Evolutionary conservation across 2,329 filamentous ascomycete species (phyloP), one percentile per base, ranked within the genome.

Genomic region (Penicillium digitatum): DNA sequence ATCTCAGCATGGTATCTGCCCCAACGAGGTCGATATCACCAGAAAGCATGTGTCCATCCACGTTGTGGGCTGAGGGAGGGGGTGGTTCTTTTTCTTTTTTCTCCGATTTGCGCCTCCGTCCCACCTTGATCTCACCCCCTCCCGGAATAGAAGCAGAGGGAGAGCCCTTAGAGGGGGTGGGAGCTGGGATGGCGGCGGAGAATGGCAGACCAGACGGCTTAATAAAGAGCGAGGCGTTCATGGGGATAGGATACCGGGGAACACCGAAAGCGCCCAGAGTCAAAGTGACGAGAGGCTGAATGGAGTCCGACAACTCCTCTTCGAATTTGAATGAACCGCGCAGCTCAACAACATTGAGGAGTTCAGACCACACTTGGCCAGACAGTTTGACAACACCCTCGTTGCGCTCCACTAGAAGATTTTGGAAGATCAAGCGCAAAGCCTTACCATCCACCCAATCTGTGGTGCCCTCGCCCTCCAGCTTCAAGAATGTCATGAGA

Each of bases 31-130:
- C 95, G 44, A 97, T 87, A 66, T 99, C 95, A 48, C 95, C 94
- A 69, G 93, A 89, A 79, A 99, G 91, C 87, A 99, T 96, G 63
- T 95, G 92, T 10, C 92, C 94, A 71, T 99, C 94, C 18, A 99
- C 90, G 71, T 99, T 96, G 73, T 99, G 94, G 1, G 88, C 84
- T n/a, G 88, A 82, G 4, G 82, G 75, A 1, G 82, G 76, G 9
- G 81, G 74, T 27, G 92, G 87, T 52, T 94, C 89, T 55, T 80
- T 81, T 76, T 95, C 89, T 54, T 80, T 81, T 77, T 95, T 95
- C n/a, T 89, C 86, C 0, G 89, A 89, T 72, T 91, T 95, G 57
- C 91, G 86, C 32, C 91, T 83, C 61, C 90, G 86, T 74, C 94
- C 90, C 24, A 54, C 45, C 2, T 86, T 78, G 14, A 85, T 80